A percentile compares a stretch with the other conserved stretches of the same genome.
Evolutionary conservation across 148 eudicot species (phyloP).

Genomic region (Vaccinium myrtillus): DNA sequence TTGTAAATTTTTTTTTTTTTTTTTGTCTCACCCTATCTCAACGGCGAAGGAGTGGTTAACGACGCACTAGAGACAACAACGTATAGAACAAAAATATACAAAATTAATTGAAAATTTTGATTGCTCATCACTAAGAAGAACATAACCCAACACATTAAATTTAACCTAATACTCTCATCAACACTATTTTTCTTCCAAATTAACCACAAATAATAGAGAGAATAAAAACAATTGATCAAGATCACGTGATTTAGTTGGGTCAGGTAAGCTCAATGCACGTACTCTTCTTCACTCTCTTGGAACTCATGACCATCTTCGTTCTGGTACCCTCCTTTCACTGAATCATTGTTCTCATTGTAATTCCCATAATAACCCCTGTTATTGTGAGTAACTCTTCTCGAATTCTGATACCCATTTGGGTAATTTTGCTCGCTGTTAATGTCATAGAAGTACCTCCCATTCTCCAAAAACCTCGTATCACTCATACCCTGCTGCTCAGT

Average conservation of each 20-base stretch:
- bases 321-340: conserved; percentile 24
- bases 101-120: neutral
- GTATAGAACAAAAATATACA: no score
- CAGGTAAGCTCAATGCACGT: conserved; percentile 31
- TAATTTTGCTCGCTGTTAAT: conserved; percentile 32
- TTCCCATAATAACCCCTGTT: conserved; percentile 36
- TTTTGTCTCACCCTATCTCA: no score
- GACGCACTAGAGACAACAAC: no score
- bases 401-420: neutral
- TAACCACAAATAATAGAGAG: neutral
- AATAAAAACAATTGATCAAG: neutral
- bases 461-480: conserved; percentile 75
- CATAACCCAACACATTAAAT: neutral
- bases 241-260: neutral
- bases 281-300: conserved; percentile 25
- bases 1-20: no score
- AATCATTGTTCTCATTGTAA: conserved; percentile 29
- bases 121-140: neutral
- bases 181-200: neutral
- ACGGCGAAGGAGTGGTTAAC: no score
- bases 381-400: neutral
- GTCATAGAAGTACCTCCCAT: conserved; percentile 77
- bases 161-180: neutral
- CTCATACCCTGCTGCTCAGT: conserved; percentile 72
- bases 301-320: conserved; percentile 36